Base-by-base conservation (phyloP, 495 filamentous ascomycete genomes). In the Emericellopsis terricola region DNA sequence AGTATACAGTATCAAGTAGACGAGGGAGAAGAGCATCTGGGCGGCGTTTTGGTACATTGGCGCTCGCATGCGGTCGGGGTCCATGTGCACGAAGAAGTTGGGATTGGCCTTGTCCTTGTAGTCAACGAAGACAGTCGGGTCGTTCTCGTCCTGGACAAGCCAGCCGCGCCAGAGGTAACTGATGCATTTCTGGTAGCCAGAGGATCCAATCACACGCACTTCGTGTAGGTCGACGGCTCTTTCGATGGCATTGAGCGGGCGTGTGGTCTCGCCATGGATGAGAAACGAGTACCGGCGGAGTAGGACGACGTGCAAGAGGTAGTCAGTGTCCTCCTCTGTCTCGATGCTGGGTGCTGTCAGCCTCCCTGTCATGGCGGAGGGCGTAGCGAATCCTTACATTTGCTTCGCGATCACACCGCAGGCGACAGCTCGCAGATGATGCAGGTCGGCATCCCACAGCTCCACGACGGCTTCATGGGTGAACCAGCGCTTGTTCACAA, bases 401-500 rank as follows among this genome's bases (percentile, higher is more conserved):
- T 65, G 64, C 62, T 94, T 97, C n/a, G 91, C 84, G 35, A 97
- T 79, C 27, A 94, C 72, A 53, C 96, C 89, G 50, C 81, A 89
- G n/a, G 91, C 86, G 13, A 68, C 55, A 6, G 82, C 84, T 14
- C 87, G 68, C 15, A 79, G 60, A 32, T 75, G 51, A 48, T 92
- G 84, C 26, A 97, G 60, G 32, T 82, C 78, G 3, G 86, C 73
- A 52, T 97, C 85, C 77, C 84, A 96, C 6, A 94, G 69, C 60
- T 96, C 89, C 15, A 76, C 50, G 14, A 64, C 38, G 8, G 82
- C 73, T 53, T 96, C 85, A 13, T 66, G 69, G 44, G 76, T 76
- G 56, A 94, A 97, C 89, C 89, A 97, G 37, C 76, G 69, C 46
- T 87, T 72, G 50, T 81, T 91, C 15, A 96, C 69, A 1, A 97